Conservation (phyloP, 2,329 filamentous ascomycete species). For the Intubia oerlemansii region DNA sequence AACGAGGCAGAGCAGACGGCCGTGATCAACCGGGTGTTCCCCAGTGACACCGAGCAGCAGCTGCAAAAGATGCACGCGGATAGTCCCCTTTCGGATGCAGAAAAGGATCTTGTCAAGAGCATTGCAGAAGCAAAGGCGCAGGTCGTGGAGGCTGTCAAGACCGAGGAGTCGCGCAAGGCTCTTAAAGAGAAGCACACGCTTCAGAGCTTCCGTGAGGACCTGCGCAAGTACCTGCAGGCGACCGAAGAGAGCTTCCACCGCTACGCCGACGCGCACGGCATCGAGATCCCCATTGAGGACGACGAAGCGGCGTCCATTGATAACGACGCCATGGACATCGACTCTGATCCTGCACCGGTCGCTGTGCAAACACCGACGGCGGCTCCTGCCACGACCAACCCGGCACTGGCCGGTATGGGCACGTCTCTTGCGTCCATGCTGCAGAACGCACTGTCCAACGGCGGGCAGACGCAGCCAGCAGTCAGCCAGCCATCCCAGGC, state of each 20-base stretch:
- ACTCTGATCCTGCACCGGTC: constrained; percentile 1
- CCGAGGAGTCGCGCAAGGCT: constrained; percentile 20
- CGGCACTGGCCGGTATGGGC: too few relatives aligned
- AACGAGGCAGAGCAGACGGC: constrained; percentile 4
- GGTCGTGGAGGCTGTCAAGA: constrained; percentile 28
- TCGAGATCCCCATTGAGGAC: constrained; percentile 15
- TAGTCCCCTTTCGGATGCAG: constrained; percentile 5
- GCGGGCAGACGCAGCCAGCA: too few relatives aligned
- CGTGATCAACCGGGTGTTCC: constrained; percentile 32
- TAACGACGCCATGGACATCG: constrained; percentile 7
- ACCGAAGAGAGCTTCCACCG: constrained; percentile 14
- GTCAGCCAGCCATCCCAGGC: too few relatives aligned
- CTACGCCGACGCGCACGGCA: constrained; percentile 17
- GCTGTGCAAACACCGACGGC: too few relatives aligned
- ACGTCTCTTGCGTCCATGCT: too few relatives aligned
- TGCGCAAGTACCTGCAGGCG: constrained; percentile 13
- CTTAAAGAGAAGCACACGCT: constrained; percentile 18
- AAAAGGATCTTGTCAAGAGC: constrained; percentile 6
- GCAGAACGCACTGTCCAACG: too few relatives aligned
- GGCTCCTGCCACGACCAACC: too few relatives aligned
- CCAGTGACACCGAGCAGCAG: constrained; percentile 30
- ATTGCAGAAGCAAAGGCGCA: constrained; percentile 15
- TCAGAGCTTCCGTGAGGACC: constrained; percentile 15
- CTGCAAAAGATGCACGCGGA: constrained; percentile 18
- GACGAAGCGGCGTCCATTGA: constrained; percentile 11